Base-by-base conservation (phyloP, 306 rosid species). In the Quercus mongolica region DNA sequence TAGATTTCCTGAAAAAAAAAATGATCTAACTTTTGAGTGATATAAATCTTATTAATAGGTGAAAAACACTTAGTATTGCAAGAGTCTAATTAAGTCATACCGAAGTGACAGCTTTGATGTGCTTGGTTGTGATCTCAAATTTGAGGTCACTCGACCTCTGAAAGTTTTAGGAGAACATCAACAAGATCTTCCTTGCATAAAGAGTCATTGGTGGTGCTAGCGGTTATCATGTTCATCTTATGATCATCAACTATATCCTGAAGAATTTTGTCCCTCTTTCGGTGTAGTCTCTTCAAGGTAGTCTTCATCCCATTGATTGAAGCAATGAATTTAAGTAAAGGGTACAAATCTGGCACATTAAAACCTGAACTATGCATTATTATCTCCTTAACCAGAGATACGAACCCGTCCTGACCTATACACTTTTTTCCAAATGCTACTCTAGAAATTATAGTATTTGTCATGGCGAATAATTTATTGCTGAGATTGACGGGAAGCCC, bases 141-240 rank as follows among this genome's bases (percentile, higher is more conserved):
- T 62, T 20, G 0, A 62, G 35, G 8, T 73, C 78, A 4, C 61
- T 57, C 5, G 19, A 61, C 13, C 73, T 28, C 30, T 80, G 85
- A 21, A 77, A 70, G 10, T 61, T 57, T 64, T 69, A 86, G 79
- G 46, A 80, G 81, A 30, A 71, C 81, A 74, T 86, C 81, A 63
- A 80, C n/a, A 3, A 80, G 56, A 65, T 83, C 81, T n/a, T 25
- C 81, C 15, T 25, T 63, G 15, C 35, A 6, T 26, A 10, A 18
- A 3, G 5, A 5, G n/a, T 26, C 69, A 11, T 59, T 28, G 3
- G 35, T 41, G 4, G 31, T 58, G 10, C 26, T 14, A 19, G 4
- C 11, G 17, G 41, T 59, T n/a, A 3, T 20, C 41, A 9, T 81
- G 18, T 38, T 46, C 33, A 19, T 51, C 55, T 12, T 51, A 30